Percentiles rank a stretch among this genome's conserved stretches.
phyloP scores from a whole-genome alignment of 129 eudicot genomes.

The Saussurea involucrata region DNA sequence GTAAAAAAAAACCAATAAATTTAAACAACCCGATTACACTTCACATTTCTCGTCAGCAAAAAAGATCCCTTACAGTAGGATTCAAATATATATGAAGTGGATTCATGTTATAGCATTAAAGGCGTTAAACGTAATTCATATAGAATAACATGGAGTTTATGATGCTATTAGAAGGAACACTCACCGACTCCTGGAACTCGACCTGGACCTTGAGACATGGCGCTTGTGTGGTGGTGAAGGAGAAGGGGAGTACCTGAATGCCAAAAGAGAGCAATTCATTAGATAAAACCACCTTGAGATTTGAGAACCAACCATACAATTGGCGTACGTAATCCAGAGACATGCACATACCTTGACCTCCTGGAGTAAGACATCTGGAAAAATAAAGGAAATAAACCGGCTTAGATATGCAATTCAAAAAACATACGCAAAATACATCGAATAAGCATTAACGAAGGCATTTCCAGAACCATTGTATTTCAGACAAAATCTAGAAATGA shows the following conservation, averaged over 20 bases:
- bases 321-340: neutral
- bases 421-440: neutral
- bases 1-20: neutral
- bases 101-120: neutral
- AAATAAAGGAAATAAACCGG: constrained; percentile 1
- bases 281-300: neutral
- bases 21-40: neutral
- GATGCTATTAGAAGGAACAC: constrained; percentile 20
- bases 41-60: neutral
- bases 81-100: neutral
- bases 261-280: neutral
- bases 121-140: neutral
- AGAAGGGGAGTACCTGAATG: constrained; percentile 45
- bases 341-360: constrained; percentile 47
- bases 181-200: constrained; percentile 60
- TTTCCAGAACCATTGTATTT: neutral
- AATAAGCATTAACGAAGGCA: neutral
- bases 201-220: constrained; percentile 52
- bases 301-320: neutral
- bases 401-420: constrained; percentile 7
- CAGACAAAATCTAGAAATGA: neutral
- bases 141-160: neutral
- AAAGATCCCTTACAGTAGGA: neutral
- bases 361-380: constrained; percentile 74
- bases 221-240: constrained; percentile 75